Percentiles rank a stretch among this genome's conserved stretches.
These are phyloP conservation scores for Termitomyces sp. DNA, from an alignment of 768 basidiomycete species.

Conservation along the genomic window DNA sequence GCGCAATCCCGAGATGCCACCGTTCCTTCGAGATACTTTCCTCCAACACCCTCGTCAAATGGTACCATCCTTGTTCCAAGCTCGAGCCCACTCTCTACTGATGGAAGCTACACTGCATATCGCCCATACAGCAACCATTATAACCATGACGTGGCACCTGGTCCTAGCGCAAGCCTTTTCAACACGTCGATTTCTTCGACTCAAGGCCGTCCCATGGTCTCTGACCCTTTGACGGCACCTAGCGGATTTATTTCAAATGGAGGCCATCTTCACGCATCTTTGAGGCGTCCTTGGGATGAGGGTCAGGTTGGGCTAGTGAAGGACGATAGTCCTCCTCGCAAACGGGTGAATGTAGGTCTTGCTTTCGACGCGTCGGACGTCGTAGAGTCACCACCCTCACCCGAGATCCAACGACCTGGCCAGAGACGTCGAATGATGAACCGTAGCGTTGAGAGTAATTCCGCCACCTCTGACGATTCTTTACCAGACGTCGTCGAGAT, in stretches of 20 bases:
- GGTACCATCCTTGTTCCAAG: conserved; percentile 69
- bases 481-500: conserved; percentile 41
- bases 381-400: conserved; percentile 49
- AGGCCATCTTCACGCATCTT: conserved; percentile 43
- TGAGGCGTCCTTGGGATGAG: conserved; percentile 39
- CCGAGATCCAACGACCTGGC: conserved; percentile 49
- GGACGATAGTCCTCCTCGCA: conserved; percentile 65
- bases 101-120: conserved; percentile 32
- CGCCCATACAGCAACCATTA: conserved; percentile 30
- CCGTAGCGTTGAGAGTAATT: conserved; percentile 33
- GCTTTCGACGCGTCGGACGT: conserved; percentile 30
- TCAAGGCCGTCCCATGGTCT: conserved; percentile 23
- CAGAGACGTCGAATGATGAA: conserved; percentile 39
- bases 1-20: conserved; percentile 78
- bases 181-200: conserved; percentile 35
- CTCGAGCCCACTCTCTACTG: conserved; percentile 57
- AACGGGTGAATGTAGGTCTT: conserved; percentile 56
- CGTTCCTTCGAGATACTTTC: conserved; percentile 57
- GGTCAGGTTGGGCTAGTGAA: conserved; percentile 33
- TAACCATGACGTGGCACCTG: conserved; percentile 36
- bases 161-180: conserved; percentile 30
- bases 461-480: conserved; percentile 68
- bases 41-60: conserved; percentile 36
- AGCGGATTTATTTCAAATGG: conserved; percentile 49
- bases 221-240: conserved; percentile 54